Base-by-base conservation (phyloP, 1,139 yeast species). In the Hyphopichia pseudoburtonii region DNA sequence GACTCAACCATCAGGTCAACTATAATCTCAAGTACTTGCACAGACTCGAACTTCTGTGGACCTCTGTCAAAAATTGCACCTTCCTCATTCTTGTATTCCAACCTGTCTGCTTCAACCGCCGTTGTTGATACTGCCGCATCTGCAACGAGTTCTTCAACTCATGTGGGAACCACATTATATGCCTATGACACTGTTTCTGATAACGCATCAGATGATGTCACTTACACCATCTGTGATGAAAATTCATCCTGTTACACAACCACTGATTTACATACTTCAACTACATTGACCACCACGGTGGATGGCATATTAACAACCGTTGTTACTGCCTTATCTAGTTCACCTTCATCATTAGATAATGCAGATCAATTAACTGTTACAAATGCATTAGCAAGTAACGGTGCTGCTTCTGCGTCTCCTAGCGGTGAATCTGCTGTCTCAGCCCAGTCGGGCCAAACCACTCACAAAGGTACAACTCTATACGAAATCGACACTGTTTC, bases 241-340 rank as follows among this genome's bases (percentile, higher is more conserved):
- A 46, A 51, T 39, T 54, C 61, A 25, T 41, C 45, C 25, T 70
- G 76, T 45, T 52, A 53, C 34, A 62, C 57, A 28, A 68, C 74
- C 34, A 67, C 73, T 30, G 62, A 66, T 17, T 44, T 60, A 24
- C 60, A 59, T 41, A 53, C 57, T 21, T 53, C 48, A 37, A 60
- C 73, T 33, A 68, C 74, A 11, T 56, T 56, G 40, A 66, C 73
- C 25, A 54, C 73, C 19, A 62, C 69, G 10, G 57, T 68, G 14
- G 64, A 67, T 39, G 76, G 76, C 28, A 45, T 65, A 16, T 59
- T 66, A 47, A 70, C 76, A 6, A 72, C 68, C 18, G 37, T 60
- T 34, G 64, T 71, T 12, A 46, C 58, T 14, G 49, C 41, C 9
- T 36, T 39, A 21, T 51, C 50, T 12, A 40, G n/a, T n/a, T n/a